Conservation (phyloP, 148 eudicot species). For the Dysphania ambrosioides region DNA sequence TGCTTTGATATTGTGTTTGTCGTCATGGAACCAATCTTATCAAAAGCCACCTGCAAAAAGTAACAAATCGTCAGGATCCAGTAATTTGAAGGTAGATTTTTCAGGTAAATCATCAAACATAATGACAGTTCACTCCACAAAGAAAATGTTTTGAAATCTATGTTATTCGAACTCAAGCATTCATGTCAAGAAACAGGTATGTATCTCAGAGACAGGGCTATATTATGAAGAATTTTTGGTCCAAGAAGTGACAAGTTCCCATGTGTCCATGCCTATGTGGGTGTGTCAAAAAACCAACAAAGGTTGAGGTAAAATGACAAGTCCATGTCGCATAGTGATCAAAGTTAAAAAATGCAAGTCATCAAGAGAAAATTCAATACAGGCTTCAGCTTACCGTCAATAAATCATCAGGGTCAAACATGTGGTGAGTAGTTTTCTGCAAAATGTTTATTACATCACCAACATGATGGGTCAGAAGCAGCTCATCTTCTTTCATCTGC, state of each 20-base stretch:
- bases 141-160: not conserved
- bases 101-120: not conserved
- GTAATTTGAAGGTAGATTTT: not conserved
- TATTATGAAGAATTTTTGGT: not conserved
- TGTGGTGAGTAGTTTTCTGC: constrained; percentile 83
- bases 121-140: not conserved
- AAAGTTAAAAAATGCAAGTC: not conserved
- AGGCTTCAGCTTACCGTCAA: constrained; percentile 53
- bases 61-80: not conserved
- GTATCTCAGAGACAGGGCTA: not conserved
- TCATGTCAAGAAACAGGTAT: not conserved
- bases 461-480: constrained; percentile 62
- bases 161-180: not conserved
- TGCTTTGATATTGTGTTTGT: constrained; percentile 77
- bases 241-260: not conserved
- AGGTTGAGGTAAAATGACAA: not conserved
- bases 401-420: constrained; percentile 96
- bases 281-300: not conserved
- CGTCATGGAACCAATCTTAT: constrained; percentile 76
- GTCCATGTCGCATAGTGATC: not conserved
- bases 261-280: not conserved
- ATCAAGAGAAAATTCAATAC: not conserved
- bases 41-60: constrained; percentile 77
- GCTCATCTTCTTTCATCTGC: constrained; percentile 97
- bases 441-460: constrained; percentile 86